Conservation (phyloP, 179 eudicot species). For the Heliamphora pulchella region DNA sequence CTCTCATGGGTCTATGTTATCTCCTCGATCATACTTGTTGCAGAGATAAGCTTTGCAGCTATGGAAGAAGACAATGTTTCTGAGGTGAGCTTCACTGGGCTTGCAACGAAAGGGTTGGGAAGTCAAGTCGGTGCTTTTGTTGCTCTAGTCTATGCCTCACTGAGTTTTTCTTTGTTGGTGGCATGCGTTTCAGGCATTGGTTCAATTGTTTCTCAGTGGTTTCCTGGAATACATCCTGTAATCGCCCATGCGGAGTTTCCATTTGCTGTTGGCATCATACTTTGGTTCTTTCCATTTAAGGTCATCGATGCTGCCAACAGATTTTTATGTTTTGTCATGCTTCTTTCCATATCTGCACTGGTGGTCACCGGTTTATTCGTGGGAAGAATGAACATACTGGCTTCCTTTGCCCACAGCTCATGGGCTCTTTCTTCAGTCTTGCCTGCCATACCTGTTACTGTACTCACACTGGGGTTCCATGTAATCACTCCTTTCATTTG, state of each 20-base stretch:
- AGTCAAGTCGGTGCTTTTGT: conserved; percentile 42
- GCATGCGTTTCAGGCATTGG: conserved; percentile 73
- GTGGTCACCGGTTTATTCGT: conserved; percentile 46
- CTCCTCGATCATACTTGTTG: conserved; percentile 59
- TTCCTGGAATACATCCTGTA: conserved; percentile 35
- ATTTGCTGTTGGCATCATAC: conserved; percentile 32
- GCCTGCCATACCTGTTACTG: conserved; percentile 67
- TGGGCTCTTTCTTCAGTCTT: conserved; percentile 47
- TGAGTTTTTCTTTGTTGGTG: conserved; percentile 62
- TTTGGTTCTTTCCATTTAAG: conserved; percentile 41
- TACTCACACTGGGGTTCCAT: conserved; percentile 73
- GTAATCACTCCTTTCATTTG: conserved; percentile 69
- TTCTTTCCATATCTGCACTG: conserved; percentile 48
- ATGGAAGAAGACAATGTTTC: conserved; percentile 52
- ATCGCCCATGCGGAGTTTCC: conserved; percentile 45
- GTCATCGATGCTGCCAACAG: conserved; percentile 52
- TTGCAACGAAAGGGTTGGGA: conserved; percentile 55
- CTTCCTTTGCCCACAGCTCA: conserved; percentile 40
- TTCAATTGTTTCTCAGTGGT: conserved; percentile 44
- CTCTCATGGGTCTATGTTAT: conserved; percentile 69
- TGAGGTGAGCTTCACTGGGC: conserved; percentile 64
- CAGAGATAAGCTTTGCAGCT: conserved; percentile 64
- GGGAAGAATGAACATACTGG: conserved; percentile 38
- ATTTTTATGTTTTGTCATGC: conserved; percentile 47
- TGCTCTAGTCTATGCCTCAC: conserved; percentile 52